Evolutionary conservation across 208 protist species (phyloP).

Genomic region (Acanthamoeba triangularis): DNA sequence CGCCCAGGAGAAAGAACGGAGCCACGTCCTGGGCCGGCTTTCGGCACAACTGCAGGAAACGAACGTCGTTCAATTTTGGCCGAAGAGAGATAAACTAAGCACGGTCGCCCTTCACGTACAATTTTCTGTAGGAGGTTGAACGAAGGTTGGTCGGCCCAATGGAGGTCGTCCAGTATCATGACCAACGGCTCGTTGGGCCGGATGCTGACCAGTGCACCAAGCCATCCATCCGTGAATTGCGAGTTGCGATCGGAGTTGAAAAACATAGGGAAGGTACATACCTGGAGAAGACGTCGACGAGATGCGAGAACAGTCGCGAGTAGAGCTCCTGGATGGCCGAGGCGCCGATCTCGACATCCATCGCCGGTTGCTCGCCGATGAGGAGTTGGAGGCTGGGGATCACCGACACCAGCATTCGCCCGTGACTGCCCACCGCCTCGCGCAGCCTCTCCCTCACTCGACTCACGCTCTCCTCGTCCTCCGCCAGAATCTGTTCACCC

Average conservation of each 20-base stretch:
- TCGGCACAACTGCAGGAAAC: background rate
- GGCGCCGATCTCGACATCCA: background rate
- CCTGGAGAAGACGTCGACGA: constrained; percentile 45
- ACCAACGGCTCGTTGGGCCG: background rate
- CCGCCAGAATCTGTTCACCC: constrained; percentile 49
- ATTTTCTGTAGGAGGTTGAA: background rate
- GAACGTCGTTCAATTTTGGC: no score
- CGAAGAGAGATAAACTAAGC: no score
- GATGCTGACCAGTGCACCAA: background rate
- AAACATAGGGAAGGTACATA: background rate
- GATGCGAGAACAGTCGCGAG: background rate
- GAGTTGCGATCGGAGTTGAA: no score
- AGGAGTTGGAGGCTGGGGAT: constrained; percentile 30
- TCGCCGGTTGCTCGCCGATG: constrained; percentile 18
- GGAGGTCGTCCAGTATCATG: constrained; percentile 34
- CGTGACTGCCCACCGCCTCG: background rate
- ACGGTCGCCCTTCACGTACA: no score
- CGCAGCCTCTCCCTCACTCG: background rate
- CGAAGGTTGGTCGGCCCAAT: constrained; percentile 62
- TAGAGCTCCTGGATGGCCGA: background rate
- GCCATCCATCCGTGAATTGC: background rate
- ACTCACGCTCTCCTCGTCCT: constrained; percentile 46
- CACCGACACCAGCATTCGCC: background rate
- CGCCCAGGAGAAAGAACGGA: constrained; percentile 9
- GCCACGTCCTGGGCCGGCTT: background rate